Conservation (phyloP, 1,139 yeast genomes). For the Geotrichum histeridarum region DNA sequence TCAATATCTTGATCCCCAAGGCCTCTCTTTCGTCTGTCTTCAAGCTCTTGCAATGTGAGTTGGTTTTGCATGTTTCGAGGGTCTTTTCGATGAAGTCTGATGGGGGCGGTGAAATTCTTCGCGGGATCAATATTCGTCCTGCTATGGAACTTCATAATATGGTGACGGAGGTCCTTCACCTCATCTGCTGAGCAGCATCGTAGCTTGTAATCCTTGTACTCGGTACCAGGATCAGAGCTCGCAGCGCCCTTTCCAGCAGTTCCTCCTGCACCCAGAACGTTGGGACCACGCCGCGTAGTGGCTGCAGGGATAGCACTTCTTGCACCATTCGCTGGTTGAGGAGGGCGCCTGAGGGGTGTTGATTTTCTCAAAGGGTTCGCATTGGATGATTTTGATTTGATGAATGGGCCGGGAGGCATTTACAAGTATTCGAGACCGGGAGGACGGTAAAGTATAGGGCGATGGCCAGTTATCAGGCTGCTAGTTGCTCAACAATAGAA, state of each 20-base stretch:
- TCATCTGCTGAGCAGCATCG: conserved; percentile 72
- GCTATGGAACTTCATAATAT: conserved; percentile 69
- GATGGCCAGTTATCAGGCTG: neutral
- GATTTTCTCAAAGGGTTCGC: conserved; percentile 18
- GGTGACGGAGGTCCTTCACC: conserved; percentile 68
- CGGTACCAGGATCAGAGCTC: conserved; percentile 16
- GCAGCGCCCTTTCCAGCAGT: conserved; percentile 15
- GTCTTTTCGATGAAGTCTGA: conserved; percentile 84
- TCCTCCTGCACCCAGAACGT: conserved; percentile 15
- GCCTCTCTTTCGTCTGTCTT: conserved; percentile 49
- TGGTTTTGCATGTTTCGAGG: conserved; percentile 87
- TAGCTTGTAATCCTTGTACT: conserved; percentile 58
- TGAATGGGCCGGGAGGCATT: conserved; percentile 16
- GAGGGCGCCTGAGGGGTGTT: conserved; percentile 11
- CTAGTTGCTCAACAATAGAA: neutral
- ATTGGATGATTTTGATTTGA: conserved; percentile 13
- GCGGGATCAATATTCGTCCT: conserved; percentile 61
- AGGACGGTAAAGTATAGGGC: neutral
- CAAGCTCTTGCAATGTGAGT: conserved; percentile 59
- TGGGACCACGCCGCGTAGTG: conserved; percentile 14
- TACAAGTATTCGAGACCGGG: neutral
- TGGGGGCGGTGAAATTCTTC: conserved; percentile 69
- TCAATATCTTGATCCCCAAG: conserved; percentile 23
- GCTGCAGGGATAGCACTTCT: neutral
- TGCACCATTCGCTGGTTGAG: neutral